These are phyloP conservation scores for Xerophyta viscosa DNA, from an alignment of 106 monocot genomes.

Conservation along the genomic window DNA sequence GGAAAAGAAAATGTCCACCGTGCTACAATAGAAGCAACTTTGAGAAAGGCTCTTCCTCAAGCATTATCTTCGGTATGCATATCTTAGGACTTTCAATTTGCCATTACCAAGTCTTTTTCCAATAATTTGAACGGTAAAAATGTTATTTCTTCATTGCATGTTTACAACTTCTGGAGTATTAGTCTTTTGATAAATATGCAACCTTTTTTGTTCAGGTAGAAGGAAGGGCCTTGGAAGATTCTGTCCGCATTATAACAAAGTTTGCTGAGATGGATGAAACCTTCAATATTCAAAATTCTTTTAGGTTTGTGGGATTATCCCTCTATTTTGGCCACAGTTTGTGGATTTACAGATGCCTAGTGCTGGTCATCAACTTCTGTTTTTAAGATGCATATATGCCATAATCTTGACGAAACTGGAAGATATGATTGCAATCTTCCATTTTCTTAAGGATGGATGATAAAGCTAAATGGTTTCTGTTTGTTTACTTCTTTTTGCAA, in stretches of 20 bases:
- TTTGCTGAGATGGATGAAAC: conserved; percentile 65
- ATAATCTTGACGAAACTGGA: no score
- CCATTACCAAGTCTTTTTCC: not conserved
- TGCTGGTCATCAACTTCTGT: no score
- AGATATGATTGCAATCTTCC: no score
- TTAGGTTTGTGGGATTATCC: conserved; percentile 46
- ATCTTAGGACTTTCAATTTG: not conserved
- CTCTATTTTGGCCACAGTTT: no score
- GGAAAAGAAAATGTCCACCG: conserved; percentile 58
- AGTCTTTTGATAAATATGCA: no score
- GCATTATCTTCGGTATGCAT: conserved; percentile 67
- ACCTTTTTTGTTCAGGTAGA: conserved; percentile 41
- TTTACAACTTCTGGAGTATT: not conserved
- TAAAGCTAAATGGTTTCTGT: no score
- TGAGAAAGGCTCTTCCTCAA: conserved; percentile 81
- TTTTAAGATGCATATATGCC: no score
- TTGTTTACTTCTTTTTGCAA: no score
- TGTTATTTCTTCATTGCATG: not conserved
- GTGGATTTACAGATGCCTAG: no score
- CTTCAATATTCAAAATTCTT: conserved; percentile 60
- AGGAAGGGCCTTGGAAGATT: conserved; percentile 89
- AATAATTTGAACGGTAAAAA: not conserved
- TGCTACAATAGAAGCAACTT: conserved; percentile 79
- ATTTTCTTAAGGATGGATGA: no score
- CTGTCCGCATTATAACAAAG: conserved; percentile 71